Evolutionary conservation across 2,329 filamentous ascomycete species (phyloP), one percentile per base, ranked within the genome.

Genomic region (Immersiporthe knoxdaviesiana): DNA sequence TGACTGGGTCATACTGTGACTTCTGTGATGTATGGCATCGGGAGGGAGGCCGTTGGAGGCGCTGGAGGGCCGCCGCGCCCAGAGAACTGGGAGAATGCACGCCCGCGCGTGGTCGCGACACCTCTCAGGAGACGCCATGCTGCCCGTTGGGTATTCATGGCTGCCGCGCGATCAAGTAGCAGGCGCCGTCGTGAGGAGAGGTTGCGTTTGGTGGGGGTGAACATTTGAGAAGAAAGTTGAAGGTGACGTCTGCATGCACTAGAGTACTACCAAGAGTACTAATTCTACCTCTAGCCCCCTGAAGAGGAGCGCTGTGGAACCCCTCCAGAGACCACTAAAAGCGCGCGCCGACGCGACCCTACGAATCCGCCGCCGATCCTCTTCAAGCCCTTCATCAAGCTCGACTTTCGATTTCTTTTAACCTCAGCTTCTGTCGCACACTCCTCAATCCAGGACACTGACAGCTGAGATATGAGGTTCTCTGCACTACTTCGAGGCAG

Each of bases 21-120:
- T 76, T 85, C 84, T 67, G 84, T 85, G 75, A 89, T 88, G 74
- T 87, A 88, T 0, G 87, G 87, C 79, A 89, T 83, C 21, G 87
- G 87, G 68, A 89, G 84, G 71, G 82, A 80, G 64, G 75, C 75
- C 18, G 74, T 67, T 14, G 77, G 76, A 11, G 18, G 44, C 6
- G 74, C 67, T 21, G 74, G 73, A 14, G 74, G 72, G 10, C 77
- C 72, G 37, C 65, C 72, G 12, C 75, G 75, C 66, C 77, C 77
- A 8, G 80, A 78, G 72, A 83, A 81, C 32, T 78, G 77, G 8
- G 82, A 82, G 73, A 87, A 84, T 37, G 76, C 74, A 65, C 84
- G 81, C 66, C 76, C 76, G 73, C 80, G 77, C 27, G 76, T 75
- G 56, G 73, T 70, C 58, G 80, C 74, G 37, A 81, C 70, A n/a